These are phyloP conservation scores for Trichocladium antarcticum DNA, from an alignment of 495 filamentous ascomycete species.

Conservation along the genomic window DNA sequence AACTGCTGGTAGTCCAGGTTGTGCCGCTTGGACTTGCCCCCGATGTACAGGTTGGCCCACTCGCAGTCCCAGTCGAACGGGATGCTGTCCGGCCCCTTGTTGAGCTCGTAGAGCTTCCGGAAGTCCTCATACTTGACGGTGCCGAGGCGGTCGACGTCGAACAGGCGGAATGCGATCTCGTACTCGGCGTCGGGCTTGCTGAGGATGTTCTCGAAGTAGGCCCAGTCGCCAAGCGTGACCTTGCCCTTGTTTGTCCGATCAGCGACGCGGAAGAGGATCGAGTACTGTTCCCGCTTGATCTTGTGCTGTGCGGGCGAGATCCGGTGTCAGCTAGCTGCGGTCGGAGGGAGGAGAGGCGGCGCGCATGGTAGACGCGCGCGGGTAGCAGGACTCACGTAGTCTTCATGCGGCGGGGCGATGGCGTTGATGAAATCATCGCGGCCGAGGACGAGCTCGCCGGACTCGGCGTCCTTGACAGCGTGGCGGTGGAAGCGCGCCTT, in stretches of 20 bases:
- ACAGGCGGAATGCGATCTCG: slow-evolving; percentile 94
- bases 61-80: slow-evolving; percentile 96
- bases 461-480: slow-evolving; percentile 60
- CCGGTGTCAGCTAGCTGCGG: slow-evolving; percentile 12
- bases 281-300: slow-evolving; percentile 89
- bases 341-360: background rate
- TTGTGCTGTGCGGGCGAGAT: slow-evolving; percentile 57
- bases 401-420: slow-evolving; percentile 74
- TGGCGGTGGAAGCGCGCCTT: slow-evolving; percentile 64
- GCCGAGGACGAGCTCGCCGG: slow-evolving; percentile 69
- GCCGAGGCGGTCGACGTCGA: slow-evolving; percentile 73
- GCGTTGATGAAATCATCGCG: slow-evolving; percentile 80
- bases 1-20: slow-evolving; percentile 93
- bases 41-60: slow-evolving; percentile 93
- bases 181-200: slow-evolving; percentile 95
- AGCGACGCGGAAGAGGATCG: slow-evolving; percentile 80
- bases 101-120: slow-evolving; percentile 64
- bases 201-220: slow-evolving; percentile 83
- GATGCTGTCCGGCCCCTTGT: slow-evolving; percentile 68
- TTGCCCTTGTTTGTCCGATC: slow-evolving; percentile 62
- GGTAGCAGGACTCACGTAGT: slow-evolving; percentile 60
- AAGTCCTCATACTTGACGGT: slow-evolving; percentile 81
- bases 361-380: slow-evolving; percentile 1
- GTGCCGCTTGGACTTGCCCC: slow-evolving; percentile 71
- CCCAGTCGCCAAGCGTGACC: slow-evolving; percentile 76